These are phyloP conservation scores for Plasmodium yoelii DNA, from an alignment of 169 alveolate genomes.

Conservation along the genomic window DNA sequence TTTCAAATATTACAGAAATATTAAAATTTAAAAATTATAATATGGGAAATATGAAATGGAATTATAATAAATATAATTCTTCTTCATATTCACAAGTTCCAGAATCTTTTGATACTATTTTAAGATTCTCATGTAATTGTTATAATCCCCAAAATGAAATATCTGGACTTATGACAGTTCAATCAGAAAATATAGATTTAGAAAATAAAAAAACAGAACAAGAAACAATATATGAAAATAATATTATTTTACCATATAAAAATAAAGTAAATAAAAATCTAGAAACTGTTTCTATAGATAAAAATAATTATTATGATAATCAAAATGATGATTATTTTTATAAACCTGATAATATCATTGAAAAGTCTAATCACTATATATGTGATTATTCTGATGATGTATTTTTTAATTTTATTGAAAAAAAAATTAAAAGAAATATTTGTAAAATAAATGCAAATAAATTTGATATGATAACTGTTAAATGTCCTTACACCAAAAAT, in stretches of 20 bases:
- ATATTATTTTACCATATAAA: background rate
- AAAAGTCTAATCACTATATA: conserved; percentile 1
- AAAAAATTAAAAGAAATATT: conserved; percentile 25
- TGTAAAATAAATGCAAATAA: conserved; percentile 44
- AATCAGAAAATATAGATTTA: conserved; percentile 23
- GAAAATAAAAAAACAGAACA: background rate
- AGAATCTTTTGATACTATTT: background rate
- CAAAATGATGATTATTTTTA: background rate
- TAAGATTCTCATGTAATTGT: conserved; percentile 57
- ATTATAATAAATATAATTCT: conserved; percentile 21
- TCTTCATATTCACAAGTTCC: conserved; percentile 47
- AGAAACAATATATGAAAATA: background rate
- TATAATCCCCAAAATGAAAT: conserved; percentile 40
- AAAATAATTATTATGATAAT: background rate
- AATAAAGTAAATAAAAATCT: background rate
- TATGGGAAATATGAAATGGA: conserved; percentile 30
- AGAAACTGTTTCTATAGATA: background rate
- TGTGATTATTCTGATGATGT: conserved; percentile 35
- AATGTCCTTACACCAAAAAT: conserved; percentile 21
- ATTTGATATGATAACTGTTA: conserved; percentile 42
- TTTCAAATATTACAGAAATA: conserved; percentile 44
- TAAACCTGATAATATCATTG: conserved; percentile 2
- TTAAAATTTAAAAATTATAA: conserved; percentile 47
- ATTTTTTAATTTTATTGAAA: background rate
- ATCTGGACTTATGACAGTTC: conserved; percentile 31